Evolutionary conservation across 1,284 basidiomycete genomes (phyloP).

Genomic region (Polyporus tsugae): DNA sequence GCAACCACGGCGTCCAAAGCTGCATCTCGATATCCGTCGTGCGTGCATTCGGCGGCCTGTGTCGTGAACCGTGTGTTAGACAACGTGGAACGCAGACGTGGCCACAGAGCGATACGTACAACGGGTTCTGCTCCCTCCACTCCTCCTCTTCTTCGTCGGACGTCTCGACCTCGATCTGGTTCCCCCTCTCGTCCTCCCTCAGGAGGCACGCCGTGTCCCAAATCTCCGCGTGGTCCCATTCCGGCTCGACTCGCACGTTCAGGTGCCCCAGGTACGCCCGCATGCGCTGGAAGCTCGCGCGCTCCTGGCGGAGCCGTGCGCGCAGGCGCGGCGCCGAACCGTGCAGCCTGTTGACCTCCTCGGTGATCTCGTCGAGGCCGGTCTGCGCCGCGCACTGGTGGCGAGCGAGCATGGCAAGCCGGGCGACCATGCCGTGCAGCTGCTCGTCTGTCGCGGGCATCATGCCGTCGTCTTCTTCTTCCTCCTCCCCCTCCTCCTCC

Average conservation of each 20-base stretch:
- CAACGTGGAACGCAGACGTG: no score
- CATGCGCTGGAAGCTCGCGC: slow-evolving; percentile 15
- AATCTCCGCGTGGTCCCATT: slow-evolving; percentile 19
- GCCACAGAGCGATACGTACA: not conserved
- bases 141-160: slow-evolving; percentile 18
- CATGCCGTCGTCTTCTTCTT: not conserved
- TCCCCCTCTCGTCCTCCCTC: slow-evolving; percentile 14
- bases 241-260: slow-evolving; percentile 8
- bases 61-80: not conserved
- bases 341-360: not conserved
- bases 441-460: slow-evolving; percentile 6
- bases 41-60: not conserved
- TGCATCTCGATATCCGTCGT: slow-evolving; percentile 3
- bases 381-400: not conserved
- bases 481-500: not conserved
- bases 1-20: not conserved
- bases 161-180: slow-evolving; percentile 20
- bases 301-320: slow-evolving; percentile 16
- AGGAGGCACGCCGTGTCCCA: slow-evolving; percentile 16
- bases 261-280: slow-evolving; percentile 17
- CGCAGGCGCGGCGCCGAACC: not conserved
- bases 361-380: not conserved
- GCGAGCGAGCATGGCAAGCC: slow-evolving; percentile 11
- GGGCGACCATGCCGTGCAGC: slow-evolving; percentile 12
- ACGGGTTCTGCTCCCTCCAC: not conserved